These are phyloP conservation scores for Fusarium gaditjirri DNA, from an alignment of 2,329 filamentous ascomycete species.

Conservation along the genomic window DNA sequence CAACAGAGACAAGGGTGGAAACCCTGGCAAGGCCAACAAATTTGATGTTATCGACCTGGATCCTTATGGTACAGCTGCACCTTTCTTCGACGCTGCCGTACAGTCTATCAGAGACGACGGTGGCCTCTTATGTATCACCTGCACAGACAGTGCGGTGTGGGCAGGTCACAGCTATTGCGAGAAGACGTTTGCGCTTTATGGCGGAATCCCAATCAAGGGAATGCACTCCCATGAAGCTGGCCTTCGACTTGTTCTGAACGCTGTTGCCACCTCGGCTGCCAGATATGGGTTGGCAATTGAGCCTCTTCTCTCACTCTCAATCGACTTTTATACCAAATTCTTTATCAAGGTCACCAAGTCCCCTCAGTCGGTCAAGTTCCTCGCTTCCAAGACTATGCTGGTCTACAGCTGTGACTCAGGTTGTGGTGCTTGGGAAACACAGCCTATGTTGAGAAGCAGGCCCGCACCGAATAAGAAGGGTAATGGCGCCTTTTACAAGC, in stretches of 20 bases:
- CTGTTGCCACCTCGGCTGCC: slow-evolving; percentile 81
- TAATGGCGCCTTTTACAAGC: slow-evolving; percentile 77
- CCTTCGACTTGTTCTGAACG: slow-evolving; percentile 84
- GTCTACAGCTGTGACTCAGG: slow-evolving; percentile 91
- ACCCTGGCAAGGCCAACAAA: slow-evolving; percentile 57
- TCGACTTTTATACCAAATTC: slow-evolving; percentile 93
- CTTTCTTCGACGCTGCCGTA: slow-evolving; percentile 90
- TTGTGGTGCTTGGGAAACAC: slow-evolving; percentile 91
- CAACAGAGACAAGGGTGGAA: slow-evolving; percentile 52
- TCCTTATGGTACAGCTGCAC: slow-evolving; percentile 92
- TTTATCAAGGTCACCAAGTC: slow-evolving; percentile 86
- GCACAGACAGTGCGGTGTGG: slow-evolving; percentile 95
- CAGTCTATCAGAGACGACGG: slow-evolving; percentile 86
- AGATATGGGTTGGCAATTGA: slow-evolving; percentile 90
- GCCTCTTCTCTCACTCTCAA: slow-evolving; percentile 89
- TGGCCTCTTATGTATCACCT: slow-evolving; percentile 92
- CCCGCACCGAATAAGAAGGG: slow-evolving; percentile 76
- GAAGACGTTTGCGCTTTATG: slow-evolving; percentile 94
- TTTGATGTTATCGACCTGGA: slow-evolving; percentile 98
- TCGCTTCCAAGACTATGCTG: slow-evolving; percentile 91
- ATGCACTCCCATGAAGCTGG: slow-evolving; percentile 89
- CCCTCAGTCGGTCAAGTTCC: slow-evolving; percentile 87
- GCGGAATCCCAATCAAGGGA: slow-evolving; percentile 87
- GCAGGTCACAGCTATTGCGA: slow-evolving; percentile 94
- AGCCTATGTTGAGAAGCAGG: slow-evolving; percentile 78